These are phyloP conservation scores for Fusarium marasasianum DNA, from an alignment of 2,329 filamentous ascomycete genomes.

Conservation along the genomic window DNA sequence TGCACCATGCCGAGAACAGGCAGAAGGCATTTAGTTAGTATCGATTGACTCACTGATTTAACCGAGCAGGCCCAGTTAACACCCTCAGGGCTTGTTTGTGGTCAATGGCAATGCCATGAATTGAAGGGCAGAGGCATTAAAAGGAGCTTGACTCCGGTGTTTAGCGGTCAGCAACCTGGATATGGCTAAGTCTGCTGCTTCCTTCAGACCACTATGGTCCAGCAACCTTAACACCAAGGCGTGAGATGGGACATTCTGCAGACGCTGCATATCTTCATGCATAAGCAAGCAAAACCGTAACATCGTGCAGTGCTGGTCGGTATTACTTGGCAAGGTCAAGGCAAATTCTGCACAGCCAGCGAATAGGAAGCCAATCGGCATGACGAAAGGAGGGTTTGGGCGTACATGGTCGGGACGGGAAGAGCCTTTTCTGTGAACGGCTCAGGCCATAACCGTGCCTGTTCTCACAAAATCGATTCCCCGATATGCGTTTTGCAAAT, in stretches of 20 bases:
- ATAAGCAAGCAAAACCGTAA: conserved; percentile 32
- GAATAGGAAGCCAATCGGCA: conserved; percentile 15
- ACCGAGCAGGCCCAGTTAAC: neutral
- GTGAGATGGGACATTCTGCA: conserved; percentile 15
- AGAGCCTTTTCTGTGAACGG: conserved; percentile 47
- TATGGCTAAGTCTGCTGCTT: conserved; percentile 24
- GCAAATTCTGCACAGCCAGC: conserved; percentile 9
- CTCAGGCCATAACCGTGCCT: conserved; percentile 34
- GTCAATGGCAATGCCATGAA: neutral
- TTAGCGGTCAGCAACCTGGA: conserved; percentile 26
- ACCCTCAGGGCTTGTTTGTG: neutral
- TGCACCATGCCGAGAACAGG: neutral
- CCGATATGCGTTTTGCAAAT: conserved; percentile 15
- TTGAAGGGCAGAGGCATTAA: neutral
- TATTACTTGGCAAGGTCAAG: conserved; percentile 21
- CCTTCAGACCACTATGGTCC: neutral
- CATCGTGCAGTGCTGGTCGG: conserved; percentile 30
- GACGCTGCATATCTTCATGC: conserved; percentile 20
- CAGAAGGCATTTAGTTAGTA: neutral
- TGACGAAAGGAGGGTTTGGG: conserved; percentile 30
- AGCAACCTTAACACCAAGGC: conserved; percentile 9
- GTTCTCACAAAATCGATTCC: conserved; percentile 5
- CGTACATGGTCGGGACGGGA: conserved; percentile 47
- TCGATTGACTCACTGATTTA: neutral
- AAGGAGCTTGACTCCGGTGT: neutral